These are phyloP conservation scores for Coemansia sp. DNA, from an alignment of 192 early-diverging fungal genomes.

Conservation along the genomic window DNA sequence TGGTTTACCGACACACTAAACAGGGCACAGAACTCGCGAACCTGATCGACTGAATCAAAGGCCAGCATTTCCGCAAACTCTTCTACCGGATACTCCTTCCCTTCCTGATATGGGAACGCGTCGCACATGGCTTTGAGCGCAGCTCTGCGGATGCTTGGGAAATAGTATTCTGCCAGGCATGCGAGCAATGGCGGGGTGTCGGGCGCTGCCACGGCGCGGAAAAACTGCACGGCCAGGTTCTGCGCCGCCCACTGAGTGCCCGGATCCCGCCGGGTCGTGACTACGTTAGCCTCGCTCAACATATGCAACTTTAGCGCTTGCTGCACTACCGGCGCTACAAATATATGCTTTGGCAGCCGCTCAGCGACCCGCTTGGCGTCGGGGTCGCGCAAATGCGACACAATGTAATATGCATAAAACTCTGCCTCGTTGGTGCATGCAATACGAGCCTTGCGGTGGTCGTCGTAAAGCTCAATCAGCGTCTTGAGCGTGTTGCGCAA, in stretches of 20 bases:
- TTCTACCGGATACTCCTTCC: constrained; percentile 46
- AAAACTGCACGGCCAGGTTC: constrained; percentile 69
- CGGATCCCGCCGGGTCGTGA: constrained; percentile 42
- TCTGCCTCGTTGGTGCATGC: constrained; percentile 78
- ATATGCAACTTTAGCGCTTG: constrained; percentile 66
- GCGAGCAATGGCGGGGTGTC: constrained; percentile 71
- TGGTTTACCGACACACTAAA: constrained; percentile 24
- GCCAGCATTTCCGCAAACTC: constrained; percentile 59
- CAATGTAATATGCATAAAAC: constrained; percentile 85
- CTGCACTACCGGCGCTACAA: constrained; percentile 63
- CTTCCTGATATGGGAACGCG: constrained; percentile 53
- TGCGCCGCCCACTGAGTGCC: constrained; percentile 57
- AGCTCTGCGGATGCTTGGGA: constrained; percentile 68
- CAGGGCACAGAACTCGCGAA: constrained; percentile 28
- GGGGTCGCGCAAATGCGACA: constrained; percentile 67
- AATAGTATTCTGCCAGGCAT: constrained; percentile 73
- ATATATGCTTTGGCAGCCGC: constrained; percentile 57
- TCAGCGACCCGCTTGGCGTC: constrained; percentile 69
- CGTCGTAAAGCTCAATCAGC: constrained; percentile 84
- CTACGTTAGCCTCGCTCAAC: constrained; percentile 56
- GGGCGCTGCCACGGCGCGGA: constrained; percentile 60
- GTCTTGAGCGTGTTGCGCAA: constrained; percentile 81
- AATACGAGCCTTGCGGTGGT: constrained; percentile 57
- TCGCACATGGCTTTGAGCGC: constrained; percentile 73
- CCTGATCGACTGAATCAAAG: constrained; percentile 60